Percentiles rank a stretch among this genome's conserved stretches.
phyloP scores from a whole-genome alignment of 2,329 filamentous ascomycete species.

The Calonectria honghensis region DNA sequence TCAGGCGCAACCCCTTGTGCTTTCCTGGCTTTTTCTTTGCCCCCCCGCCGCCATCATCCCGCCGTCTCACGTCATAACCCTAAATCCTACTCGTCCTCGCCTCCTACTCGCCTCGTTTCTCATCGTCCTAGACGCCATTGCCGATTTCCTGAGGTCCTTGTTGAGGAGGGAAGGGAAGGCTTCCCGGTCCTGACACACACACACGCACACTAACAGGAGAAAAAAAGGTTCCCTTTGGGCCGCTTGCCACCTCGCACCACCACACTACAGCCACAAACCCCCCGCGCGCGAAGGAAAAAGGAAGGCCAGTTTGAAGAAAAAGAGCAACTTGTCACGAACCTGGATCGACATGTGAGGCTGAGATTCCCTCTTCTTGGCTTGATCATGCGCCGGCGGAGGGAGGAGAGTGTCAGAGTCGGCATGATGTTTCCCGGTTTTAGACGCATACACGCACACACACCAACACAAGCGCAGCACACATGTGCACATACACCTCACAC shows the following conservation, averaged over 20 bases:
- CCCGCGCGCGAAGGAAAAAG: not conserved
- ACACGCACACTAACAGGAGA: not conserved
- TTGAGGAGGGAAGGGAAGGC: not conserved
- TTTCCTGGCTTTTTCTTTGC: constrained; percentile 11
- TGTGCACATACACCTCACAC: not conserved
- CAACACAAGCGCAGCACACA: not conserved
- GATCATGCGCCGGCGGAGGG: constrained; percentile 20
- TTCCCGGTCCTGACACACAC: not conserved
- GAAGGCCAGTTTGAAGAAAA: not conserved
- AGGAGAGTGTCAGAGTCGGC: constrained; percentile 28
- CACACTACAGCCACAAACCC: not conserved
- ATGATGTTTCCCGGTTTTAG: constrained; percentile 22
- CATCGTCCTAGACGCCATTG: constrained; percentile 33
- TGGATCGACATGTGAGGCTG: not conserved
- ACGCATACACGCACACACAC: constrained; percentile 23
- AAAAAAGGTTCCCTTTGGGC: constrained; percentile 15
- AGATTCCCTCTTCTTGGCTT: constrained; percentile 4
- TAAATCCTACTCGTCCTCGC: constrained; percentile 44
- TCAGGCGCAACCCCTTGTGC: not conserved
- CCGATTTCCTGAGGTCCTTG: constrained; percentile 23
- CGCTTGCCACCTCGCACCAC: not conserved
- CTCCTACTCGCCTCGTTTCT: constrained; percentile 9
- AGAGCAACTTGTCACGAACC: constrained; percentile 9
- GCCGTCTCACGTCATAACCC: constrained; percentile 54
- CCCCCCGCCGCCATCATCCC: constrained; percentile 33